These are phyloP conservation scores for Candida hispaniensis DNA, from an alignment of 805 yeast genomes.

Conservation along the genomic window DNA sequence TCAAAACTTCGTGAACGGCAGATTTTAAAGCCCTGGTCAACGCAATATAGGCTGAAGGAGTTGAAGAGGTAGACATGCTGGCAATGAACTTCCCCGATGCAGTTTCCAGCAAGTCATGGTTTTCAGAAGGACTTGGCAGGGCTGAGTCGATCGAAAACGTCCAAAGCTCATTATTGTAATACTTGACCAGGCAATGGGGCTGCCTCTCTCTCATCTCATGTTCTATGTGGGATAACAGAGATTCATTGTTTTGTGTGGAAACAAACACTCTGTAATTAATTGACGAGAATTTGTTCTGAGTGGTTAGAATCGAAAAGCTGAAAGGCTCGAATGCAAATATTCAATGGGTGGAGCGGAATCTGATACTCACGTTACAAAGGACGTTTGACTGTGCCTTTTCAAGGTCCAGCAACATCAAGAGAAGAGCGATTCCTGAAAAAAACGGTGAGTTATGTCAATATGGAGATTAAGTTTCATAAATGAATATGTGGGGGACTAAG, in stretches of 20 bases:
- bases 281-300: constrained; percentile 10
- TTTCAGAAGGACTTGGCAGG: constrained; percentile 19
- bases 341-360: no score
- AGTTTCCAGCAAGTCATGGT: constrained; percentile 22
- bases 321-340: no score
- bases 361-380: constrained; percentile 11
- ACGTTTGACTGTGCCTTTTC: constrained; percentile 15
- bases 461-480: no score
- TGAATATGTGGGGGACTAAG: no score
- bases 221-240: constrained; percentile 21
- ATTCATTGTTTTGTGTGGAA: constrained; percentile 9
- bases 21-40: constrained; percentile 20
- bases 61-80: constrained; percentile 13
- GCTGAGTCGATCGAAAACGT: constrained; percentile 20
- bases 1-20: constrained; percentile 17
- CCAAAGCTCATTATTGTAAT: constrained; percentile 25
- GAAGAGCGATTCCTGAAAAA: no score
- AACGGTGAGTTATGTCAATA: no score
- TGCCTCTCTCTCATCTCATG: constrained; percentile 21
- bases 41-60: constrained; percentile 22
- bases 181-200: constrained; percentile 20
- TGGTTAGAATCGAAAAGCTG: not conserved
- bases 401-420: constrained; percentile 14
- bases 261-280: constrained; percentile 10
- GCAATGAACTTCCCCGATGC: constrained; percentile 23